These are phyloP conservation scores for Spiromastix sp. DNA, from an alignment of 2,329 filamentous ascomycete genomes.

Conservation along the genomic window DNA sequence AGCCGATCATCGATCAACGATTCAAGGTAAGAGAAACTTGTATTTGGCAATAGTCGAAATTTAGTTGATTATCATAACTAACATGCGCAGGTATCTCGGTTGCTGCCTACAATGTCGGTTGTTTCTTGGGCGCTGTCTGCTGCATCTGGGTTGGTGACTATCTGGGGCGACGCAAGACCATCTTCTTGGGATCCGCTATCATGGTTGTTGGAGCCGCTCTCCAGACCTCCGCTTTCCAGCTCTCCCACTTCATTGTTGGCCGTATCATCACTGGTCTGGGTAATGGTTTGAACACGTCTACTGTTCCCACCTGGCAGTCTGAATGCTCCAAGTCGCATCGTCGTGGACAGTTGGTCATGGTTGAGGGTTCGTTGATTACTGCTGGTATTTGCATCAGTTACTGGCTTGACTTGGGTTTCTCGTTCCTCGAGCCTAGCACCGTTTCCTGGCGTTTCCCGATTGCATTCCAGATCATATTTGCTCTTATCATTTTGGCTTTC, in stretches of 20 bases:
- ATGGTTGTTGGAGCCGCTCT: constrained; percentile 42
- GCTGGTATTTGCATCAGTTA: constrained; percentile 41
- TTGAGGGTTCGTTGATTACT: constrained; percentile 43
- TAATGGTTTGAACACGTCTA: constrained; percentile 43
- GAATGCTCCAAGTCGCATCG: constrained; percentile 42
- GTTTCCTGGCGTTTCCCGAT: constrained; percentile 48
- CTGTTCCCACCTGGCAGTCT: constrained; percentile 42
- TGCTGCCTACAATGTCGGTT: constrained; percentile 39
- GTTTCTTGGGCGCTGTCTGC: constrained; percentile 39
- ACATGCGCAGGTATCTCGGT: constrained; percentile 26
- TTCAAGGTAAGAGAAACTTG: constrained; percentile 25
- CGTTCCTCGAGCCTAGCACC: constrained; percentile 39
- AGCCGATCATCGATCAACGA: constrained; percentile 37
- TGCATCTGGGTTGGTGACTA: constrained; percentile 43
- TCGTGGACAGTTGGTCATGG: constrained; percentile 43
- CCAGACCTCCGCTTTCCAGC: constrained; percentile 36
- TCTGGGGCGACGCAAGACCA: constrained; percentile 41
- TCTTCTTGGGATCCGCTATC: constrained; percentile 39
- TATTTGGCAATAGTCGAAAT: not conserved
- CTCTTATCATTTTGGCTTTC: constrained; percentile 39
- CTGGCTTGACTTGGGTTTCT: constrained; percentile 44
- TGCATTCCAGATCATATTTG: constrained; percentile 48
- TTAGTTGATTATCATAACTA: not conserved
- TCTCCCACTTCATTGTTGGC: constrained; percentile 42
- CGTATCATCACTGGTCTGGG: constrained; percentile 43